These are phyloP conservation scores for Radiomyces spectabilis DNA, from an alignment of 192 early-diverging fungal species.

Conservation along the genomic window DNA sequence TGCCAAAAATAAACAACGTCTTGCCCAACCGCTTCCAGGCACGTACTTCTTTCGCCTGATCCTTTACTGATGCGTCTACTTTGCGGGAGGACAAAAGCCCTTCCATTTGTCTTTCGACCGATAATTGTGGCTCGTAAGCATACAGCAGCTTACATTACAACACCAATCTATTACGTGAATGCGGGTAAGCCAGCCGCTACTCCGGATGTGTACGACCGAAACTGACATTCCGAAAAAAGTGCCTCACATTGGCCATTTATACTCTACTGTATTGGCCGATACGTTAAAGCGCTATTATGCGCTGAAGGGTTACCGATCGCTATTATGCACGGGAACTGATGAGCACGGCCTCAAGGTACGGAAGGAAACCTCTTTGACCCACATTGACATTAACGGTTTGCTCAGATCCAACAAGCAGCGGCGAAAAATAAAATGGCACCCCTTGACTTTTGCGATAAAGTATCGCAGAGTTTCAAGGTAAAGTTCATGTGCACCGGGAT, in stretches of 20 bases:
- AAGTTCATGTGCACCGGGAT: neutral
- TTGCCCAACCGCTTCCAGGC: too few species aligned
- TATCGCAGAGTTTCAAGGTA: conserved; percentile 60
- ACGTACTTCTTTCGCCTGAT: too few species aligned
- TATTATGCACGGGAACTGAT: conserved; percentile 80
- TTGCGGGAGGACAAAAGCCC: too few species aligned
- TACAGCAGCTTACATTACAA: conserved; percentile 68
- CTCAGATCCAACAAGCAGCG: conserved; percentile 87
- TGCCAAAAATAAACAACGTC: too few species aligned
- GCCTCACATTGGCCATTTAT: conserved; percentile 94
- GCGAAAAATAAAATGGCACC: conserved; percentile 45
- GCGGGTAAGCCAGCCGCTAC: conserved; percentile 36
- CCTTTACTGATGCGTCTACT: too few species aligned
- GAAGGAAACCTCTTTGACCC: neutral
- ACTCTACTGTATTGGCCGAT: conserved; percentile 82
- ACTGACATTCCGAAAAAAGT: conserved; percentile 35
- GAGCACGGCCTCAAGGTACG: conserved; percentile 90
- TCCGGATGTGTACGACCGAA: neutral
- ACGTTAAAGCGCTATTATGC: conserved; percentile 67
- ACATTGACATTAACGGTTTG: neutral
- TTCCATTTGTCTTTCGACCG: too few species aligned
- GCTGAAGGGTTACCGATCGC: conserved; percentile 52
- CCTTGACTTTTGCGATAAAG: conserved; percentile 71
- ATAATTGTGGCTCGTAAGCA: too few species aligned
- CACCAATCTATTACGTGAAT: conserved; percentile 92